Evolutionary conservation across 306 rosid genomes (phyloP).

Genomic region (Sophora flavescens): DNA sequence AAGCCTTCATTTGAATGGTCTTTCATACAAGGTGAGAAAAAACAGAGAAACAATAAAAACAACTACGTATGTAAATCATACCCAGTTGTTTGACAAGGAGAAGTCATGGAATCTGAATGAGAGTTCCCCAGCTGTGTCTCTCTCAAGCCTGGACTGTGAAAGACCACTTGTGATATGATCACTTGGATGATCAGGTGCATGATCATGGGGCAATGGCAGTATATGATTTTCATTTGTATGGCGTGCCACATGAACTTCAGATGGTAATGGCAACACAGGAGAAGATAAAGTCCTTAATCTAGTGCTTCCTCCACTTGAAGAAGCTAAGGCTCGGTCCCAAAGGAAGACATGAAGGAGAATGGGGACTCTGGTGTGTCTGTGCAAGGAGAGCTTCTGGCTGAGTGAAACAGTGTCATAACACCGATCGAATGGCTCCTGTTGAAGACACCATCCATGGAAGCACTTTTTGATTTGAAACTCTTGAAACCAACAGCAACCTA

Average conservation of each 20-base stretch:
- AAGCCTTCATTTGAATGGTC: background rate
- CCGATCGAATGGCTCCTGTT: slow-evolving; percentile 87
- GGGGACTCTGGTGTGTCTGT: slow-evolving; percentile 80
- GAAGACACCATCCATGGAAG: slow-evolving; percentile 96
- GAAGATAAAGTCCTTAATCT: slow-evolving; percentile 47
- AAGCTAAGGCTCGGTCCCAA: slow-evolving; percentile 67
- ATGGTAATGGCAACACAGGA: slow-evolving; percentile 52
- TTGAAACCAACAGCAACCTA: slow-evolving; percentile 75
- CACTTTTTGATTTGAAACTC: slow-evolving; percentile 83
- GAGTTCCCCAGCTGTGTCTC: slow-evolving; percentile 81
- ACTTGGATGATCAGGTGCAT: slow-evolving; percentile 43
- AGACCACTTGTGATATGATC: slow-evolving; percentile 28
- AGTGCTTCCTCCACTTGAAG: slow-evolving; percentile 47
- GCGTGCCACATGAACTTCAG: slow-evolving; percentile 56
- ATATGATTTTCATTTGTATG: slow-evolving; percentile 61
- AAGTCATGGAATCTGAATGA: slow-evolving; percentile 91
- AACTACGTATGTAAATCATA: slow-evolving; percentile 39
- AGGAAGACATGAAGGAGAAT: slow-evolving; percentile 73
- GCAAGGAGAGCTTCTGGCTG: slow-evolving; percentile 90
- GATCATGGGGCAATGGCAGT: slow-evolving; percentile 60
- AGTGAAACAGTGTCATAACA: slow-evolving; percentile 89
- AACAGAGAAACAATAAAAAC: background rate
- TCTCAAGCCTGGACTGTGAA: slow-evolving; percentile 51
- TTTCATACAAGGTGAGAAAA: background rate
- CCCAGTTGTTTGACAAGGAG: slow-evolving; percentile 82